Conservation (phyloP, 1,284 basidiomycete species). For the Kalmanozyma brasiliensis region DNA sequence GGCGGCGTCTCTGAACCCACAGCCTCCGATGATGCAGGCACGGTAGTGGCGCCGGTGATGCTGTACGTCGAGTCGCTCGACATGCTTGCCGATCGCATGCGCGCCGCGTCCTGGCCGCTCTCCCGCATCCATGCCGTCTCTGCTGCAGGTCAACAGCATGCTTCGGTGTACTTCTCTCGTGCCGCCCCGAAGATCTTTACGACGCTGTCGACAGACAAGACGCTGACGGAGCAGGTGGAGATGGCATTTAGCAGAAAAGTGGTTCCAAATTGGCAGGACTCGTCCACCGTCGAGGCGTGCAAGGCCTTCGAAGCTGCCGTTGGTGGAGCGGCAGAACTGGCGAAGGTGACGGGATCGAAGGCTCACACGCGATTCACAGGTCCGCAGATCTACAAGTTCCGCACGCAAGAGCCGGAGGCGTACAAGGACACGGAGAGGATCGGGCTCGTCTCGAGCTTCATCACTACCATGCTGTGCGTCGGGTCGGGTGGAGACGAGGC, state of each 20-base stretch:
- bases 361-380: slow-evolving; percentile 91
- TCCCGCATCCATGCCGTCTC: slow-evolving; percentile 75
- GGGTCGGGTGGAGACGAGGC: slow-evolving; percentile 66
- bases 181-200: slow-evolving; percentile 73
- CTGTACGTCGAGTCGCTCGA: slow-evolving; percentile 89
- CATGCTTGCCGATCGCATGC: slow-evolving; percentile 78
- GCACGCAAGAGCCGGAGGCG: slow-evolving; percentile 72
- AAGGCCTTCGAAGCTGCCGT: slow-evolving; percentile 72
- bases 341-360: slow-evolving; percentile 81
- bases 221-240: slow-evolving; percentile 72
- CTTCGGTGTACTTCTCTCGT: slow-evolving; percentile 84
- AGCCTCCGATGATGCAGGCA: slow-evolving; percentile 66
- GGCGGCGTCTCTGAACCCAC: slow-evolving; percentile 68
- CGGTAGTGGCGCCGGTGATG: slow-evolving; percentile 79
- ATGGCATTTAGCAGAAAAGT: slow-evolving; percentile 76
- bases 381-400: slow-evolving; percentile 81
- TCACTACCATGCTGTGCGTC: slow-evolving; percentile 79
- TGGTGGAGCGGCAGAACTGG: slow-evolving; percentile 78
- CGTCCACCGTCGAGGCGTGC: slow-evolving; percentile 82
- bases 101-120: slow-evolving; percentile 74
- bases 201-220: slow-evolving; percentile 72
- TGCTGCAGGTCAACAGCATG: slow-evolving; percentile 89
- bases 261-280: slow-evolving; percentile 92
- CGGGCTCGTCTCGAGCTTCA: slow-evolving; percentile 83
- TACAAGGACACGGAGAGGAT: slow-evolving; percentile 79